These are phyloP conservation scores for Termitomyces sp. DNA, from an alignment of 768 basidiomycete genomes.

Conservation along the genomic window DNA sequence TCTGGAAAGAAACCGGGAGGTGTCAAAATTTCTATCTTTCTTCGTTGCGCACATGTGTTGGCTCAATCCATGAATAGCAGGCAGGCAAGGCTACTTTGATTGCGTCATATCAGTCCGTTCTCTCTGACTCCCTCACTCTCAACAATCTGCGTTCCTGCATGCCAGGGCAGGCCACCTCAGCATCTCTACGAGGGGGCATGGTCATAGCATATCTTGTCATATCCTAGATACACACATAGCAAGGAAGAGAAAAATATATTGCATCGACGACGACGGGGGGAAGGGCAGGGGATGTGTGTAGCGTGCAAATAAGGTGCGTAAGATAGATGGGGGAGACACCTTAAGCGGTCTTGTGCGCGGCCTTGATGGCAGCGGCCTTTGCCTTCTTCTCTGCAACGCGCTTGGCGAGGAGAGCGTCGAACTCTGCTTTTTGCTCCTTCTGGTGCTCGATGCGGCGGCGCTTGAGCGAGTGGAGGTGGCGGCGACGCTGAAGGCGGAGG, in stretches of 20 bases:
- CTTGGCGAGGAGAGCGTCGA: conserved; percentile 81
- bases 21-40: too few relatives aligned
- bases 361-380: conserved; percentile 84
- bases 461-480: conserved; percentile 86
- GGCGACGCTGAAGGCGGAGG: conserved; percentile 91
- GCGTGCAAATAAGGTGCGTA: background rate
- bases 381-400: conserved; percentile 92
- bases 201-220: conserved; percentile 5
- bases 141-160: too few relatives aligned
- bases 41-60: too few relatives aligned
- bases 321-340: background rate
- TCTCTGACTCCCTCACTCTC: too few relatives aligned
- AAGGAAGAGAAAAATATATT: conserved; percentile 1
- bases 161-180: too few relatives aligned
- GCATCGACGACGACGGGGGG: background rate
- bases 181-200: background rate
- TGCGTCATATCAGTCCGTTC: too few relatives aligned
- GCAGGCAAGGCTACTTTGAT: too few relatives aligned
- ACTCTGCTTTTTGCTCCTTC: conserved; percentile 94
- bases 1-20: too few relatives aligned
- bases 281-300: background rate
- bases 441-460: conserved; percentile 83
- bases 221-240: conserved; percentile 5
- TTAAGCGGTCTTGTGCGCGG: conserved; percentile 57
- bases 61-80: too few relatives aligned